phyloP scores from a whole-genome alignment of 345 rosid genomes.

The Pseudoturritis turrita region DNA sequence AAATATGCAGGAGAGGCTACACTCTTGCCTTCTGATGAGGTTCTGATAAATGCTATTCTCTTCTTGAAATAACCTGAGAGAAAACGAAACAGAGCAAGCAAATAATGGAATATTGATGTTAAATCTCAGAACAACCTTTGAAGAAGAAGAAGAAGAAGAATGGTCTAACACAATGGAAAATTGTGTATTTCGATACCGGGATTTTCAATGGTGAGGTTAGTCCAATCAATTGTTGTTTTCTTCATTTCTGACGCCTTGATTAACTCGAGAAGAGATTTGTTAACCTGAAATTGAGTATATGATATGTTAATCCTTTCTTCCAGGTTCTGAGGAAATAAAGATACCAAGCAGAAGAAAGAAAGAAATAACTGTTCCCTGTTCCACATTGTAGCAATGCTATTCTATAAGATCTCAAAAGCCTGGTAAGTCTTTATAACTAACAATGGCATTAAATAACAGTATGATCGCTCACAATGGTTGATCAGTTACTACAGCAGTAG shows the following conservation, averaged over 20 bases:
- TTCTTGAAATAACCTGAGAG: conserved; percentile 44
- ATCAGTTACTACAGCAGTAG: not conserved
- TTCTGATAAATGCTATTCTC: conserved; percentile 29
- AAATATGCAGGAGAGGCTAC: conserved; percentile 1
- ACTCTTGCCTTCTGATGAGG: conserved; percentile 36
- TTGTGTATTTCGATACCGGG: conserved; percentile 36
- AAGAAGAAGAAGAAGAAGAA: not conserved
- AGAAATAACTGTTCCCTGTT: not conserved
- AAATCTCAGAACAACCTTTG: not conserved
- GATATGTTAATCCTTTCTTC: not conserved
- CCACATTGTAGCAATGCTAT: conserved; percentile 3
- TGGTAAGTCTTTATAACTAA: not conserved
- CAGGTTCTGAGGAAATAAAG: conserved; percentile 6
- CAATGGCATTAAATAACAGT: not conserved
- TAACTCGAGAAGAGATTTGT: conserved; percentile 72
- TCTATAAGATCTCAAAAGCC: not conserved
- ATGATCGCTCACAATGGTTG: not conserved
- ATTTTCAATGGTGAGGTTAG: conserved; percentile 44
- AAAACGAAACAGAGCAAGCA: not conserved
- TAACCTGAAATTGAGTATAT: conserved; percentile 56
- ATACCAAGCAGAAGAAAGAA: not conserved
- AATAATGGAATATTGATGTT: not conserved
- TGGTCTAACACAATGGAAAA: not conserved
- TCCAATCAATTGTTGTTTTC: conserved; percentile 65
- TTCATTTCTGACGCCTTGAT: conserved; percentile 56